Evolutionary conservation across 2,329 filamentous ascomycete genomes (phyloP), one percentile per base, ranked within the genome.

Genomic region (Epichloe sp.): DNA sequence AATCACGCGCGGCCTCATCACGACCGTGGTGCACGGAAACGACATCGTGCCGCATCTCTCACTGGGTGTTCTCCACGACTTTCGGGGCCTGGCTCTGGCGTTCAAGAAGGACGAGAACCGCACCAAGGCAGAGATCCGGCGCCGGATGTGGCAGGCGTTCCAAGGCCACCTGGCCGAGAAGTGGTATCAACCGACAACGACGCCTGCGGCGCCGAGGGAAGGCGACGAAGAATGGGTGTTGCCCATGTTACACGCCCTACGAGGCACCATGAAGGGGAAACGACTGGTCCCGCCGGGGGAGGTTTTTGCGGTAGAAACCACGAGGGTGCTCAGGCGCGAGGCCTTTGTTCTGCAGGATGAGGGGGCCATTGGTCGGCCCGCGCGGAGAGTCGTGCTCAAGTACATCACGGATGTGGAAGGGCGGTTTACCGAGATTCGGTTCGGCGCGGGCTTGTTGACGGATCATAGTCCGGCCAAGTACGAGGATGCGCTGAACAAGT

Each of bases 401-500:
- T 86, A 87, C 54, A 75, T 90, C 12, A 70, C 78, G 51, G 80
- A 89, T 63, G 85, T 88, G 34, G 84, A 88, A 61, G 73, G 73
- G 21, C 70, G 79, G 49, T 89, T 89, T 63, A 73, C 78, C 31
- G 85, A 89, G 67, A 70, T 88, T 42, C 72, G 76, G 43, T 88
- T 90, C 62, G 83, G 81, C 5, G 78, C 80, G 23, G 81, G 82
- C 45, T 87, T 88, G 83, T 70, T 90, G 65, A 74, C 79, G 53
- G 86, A 90, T 62, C 86, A 90, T 62, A 87, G 79, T 56, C 86
- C 86, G 3, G 83, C 79, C 26, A 74, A 80, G 56, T 90, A 90
- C 61, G 86, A 89, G 65, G 76, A 79, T 53, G 81, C 79, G 52
- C 65, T 90, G 58, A 77, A 79, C 52, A 78, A 79, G 54, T 68